phyloP scores from a whole-genome alignment of 75 land plant genomes.

The Cryptomeria japonica region DNA sequence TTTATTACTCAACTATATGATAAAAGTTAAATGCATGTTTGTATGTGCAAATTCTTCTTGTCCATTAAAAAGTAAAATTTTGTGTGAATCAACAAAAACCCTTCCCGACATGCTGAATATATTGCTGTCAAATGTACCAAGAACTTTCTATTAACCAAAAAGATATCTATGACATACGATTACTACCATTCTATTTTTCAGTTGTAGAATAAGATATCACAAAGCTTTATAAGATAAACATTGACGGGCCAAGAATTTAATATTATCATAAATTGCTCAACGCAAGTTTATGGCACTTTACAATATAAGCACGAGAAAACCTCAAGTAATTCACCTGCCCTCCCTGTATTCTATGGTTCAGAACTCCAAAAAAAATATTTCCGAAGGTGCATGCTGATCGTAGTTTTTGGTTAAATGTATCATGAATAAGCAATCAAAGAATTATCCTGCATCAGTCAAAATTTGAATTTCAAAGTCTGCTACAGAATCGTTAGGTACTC shows the following conservation, averaged over 20 bases:
- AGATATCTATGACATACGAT: not conserved
- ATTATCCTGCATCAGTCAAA: not conserved
- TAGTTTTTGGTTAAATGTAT: not conserved
- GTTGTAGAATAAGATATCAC: not conserved
- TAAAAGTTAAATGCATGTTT: too few species aligned
- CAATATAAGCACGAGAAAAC: not conserved
- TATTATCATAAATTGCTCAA: not conserved
- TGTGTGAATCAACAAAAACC: too few species aligned
- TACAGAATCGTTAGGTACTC: not conserved
- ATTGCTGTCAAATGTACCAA: too few species aligned
- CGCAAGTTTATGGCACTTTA: not conserved
- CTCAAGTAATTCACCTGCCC: not conserved
- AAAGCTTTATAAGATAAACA: not conserved
- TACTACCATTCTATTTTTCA: not conserved
- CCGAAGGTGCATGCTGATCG: not conserved
- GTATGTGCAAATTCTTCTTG: too few species aligned
- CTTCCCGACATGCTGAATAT: too few species aligned
- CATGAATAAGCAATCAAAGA: not conserved
- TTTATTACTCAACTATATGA: too few species aligned
- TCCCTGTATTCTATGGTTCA: not conserved
- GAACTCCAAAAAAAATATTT: not conserved
- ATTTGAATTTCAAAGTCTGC: not conserved
- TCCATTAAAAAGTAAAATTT: too few species aligned
- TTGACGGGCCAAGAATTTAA: not conserved
- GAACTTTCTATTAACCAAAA: too few species aligned